Conservation (phyloP, 768 basidiomycete species). For the Pleurotus tuoliensis region DNA sequence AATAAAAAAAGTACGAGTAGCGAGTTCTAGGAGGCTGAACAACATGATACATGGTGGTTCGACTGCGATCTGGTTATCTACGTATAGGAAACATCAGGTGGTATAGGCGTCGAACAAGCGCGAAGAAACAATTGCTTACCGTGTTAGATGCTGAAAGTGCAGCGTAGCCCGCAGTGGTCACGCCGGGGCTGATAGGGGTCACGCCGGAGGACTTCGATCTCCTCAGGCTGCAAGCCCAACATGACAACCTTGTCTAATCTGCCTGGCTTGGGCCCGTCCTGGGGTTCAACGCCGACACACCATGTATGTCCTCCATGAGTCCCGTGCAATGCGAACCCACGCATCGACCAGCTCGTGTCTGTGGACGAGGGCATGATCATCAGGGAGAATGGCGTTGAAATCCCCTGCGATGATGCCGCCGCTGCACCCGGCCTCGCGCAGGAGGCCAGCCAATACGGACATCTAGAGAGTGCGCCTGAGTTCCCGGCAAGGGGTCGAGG, state of each 20-base stretch:
- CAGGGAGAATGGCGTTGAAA: slow-evolving; percentile 37
- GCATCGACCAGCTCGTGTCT: slow-evolving; percentile 36
- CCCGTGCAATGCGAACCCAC: slow-evolving; percentile 35
- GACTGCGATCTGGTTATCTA: too few species aligned
- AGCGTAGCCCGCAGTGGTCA: too few species aligned
- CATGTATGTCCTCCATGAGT: slow-evolving; percentile 31
- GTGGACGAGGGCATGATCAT: slow-evolving; percentile 31
- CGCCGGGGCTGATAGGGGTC: slow-evolving; percentile 2
- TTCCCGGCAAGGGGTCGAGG: slow-evolving; percentile 27
- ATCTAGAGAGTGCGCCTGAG: slow-evolving; percentile 27
- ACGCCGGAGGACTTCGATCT: slow-evolving; percentile 33
- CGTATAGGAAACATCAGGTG: too few species aligned
- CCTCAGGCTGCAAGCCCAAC: slow-evolving; percentile 26
- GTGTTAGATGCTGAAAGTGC: too few species aligned
- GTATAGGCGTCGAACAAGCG: too few species aligned
- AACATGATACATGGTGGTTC: too few species aligned
- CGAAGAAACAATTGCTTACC: too few species aligned
- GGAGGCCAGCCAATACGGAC: slow-evolving; percentile 26
- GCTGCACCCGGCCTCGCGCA: slow-evolving; percentile 36
- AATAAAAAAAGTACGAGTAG: too few species aligned
- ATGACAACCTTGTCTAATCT: too few species aligned
- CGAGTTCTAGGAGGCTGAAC: too few species aligned
- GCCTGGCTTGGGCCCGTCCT: slow-evolving; percentile 22
- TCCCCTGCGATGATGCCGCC: slow-evolving; percentile 44
- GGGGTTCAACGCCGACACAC: slow-evolving; percentile 26